Base-by-base conservation (phyloP, 2,329 filamentous ascomycete genomes). In the Claviceps cyperi region DNA sequence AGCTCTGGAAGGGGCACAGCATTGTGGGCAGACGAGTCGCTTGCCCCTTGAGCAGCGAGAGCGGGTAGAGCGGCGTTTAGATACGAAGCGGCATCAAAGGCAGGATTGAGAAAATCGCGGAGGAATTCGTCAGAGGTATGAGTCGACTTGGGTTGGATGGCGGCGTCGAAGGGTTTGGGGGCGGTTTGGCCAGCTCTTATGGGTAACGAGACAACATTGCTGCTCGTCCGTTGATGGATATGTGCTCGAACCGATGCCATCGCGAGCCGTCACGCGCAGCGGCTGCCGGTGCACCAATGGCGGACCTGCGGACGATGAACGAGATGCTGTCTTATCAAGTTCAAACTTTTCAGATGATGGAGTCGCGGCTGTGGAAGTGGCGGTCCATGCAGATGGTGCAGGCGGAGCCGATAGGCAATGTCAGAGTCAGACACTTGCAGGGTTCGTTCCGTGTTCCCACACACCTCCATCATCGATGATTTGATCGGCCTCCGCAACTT, bases 11-110 rank as follows among this genome's bases (percentile, higher is more conserved):
- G 73, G 2, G 84, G 74, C 5, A 83, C 75, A 1, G 70, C 63
- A 38, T 66, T 64, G 15, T 54, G 48, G 4, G 53, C 58, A 7
- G 52, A 51, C 43, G 57, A 58, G 40, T 54, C 48, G 47, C 53
- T 57, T 5, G 61, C 57, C 32, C 63, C 56, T 60, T 59, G 69
- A 60, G 66, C 69, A 54, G 77, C 74, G 19, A 94, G 72, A 2
- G 83, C 71, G 4, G 89, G 86, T 0, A 97, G 73, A 0, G 78
- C 77, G 52, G 80, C 72, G 67, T 97, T 97, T 59, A 97, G 80
- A 65, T 89, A 95, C 46, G 85, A 80, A 55, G 84, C 84, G 4
- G 90, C 77, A 64, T 95, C 87, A 66, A 97, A 97, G 43, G 77
- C 72, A 5, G 83, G 74, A 47, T 80, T 73, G 38, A 91, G 74